These are phyloP conservation scores for Acacia pycnantha DNA, from an alignment of 331 rosid species.

Conservation along the genomic window DNA sequence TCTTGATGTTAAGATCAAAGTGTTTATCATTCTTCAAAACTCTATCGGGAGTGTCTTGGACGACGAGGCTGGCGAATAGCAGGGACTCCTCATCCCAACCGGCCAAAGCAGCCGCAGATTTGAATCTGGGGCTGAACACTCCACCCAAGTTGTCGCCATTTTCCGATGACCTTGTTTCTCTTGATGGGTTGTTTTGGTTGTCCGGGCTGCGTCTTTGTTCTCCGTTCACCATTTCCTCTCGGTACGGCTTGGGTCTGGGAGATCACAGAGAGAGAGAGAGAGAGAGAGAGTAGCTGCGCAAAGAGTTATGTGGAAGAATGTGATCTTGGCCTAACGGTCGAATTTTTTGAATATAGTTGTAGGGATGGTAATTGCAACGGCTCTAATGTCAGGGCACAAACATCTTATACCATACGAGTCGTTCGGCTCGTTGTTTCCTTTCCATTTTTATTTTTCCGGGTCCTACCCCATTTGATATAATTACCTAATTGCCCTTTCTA, in stretches of 20 bases:
- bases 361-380: constrained; percentile 52
- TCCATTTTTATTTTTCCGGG: not conserved
- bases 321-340: constrained; percentile 55
- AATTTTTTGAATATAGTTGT: constrained; percentile 26
- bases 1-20: constrained; percentile 43
- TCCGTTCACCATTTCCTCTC: constrained; percentile 39
- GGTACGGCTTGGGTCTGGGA: not conserved
- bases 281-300: not conserved
- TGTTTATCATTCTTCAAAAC: constrained; percentile 53
- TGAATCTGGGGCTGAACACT: constrained; percentile 77
- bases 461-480: not conserved
- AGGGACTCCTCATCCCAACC: constrained; percentile 97
- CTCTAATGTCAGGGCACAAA: constrained; percentile 30
- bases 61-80: constrained; percentile 63
- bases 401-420: too few species aligned
- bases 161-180: constrained; percentile 23
- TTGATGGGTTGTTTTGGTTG: constrained; percentile 25
- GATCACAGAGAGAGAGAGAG: not conserved
- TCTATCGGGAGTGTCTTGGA: constrained; percentile 87
- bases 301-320: not conserved
- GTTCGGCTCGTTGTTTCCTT: not conserved
- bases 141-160: constrained; percentile 29
- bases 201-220: constrained; percentile 38
- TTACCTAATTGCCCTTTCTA: not conserved
- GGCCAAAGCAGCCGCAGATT: constrained; percentile 91